These are phyloP conservation scores for Cyclotella choctawhatcheeana DNA, from an alignment of 108 stramenopile genomes.

Conservation along the genomic window DNA sequence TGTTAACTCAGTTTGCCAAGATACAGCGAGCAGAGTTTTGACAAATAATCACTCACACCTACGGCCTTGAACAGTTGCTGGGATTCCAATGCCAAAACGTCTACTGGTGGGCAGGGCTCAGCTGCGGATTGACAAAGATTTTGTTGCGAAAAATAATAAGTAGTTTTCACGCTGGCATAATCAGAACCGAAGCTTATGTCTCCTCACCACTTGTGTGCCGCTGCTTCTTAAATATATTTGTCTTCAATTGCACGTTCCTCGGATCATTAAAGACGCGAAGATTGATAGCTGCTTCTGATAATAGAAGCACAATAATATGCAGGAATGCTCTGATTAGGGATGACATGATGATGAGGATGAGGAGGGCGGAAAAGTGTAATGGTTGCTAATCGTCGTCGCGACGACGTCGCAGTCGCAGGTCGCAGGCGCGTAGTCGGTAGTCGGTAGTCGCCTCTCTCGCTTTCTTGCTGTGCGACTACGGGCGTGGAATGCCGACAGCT, in stretches of 20 bases:
- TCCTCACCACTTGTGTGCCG: slow-evolving; percentile 14
- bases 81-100: slow-evolving; percentile 1
- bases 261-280: slow-evolving; percentile 7
- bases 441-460: too few relatives aligned
- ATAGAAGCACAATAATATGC: neutral
- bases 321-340: neutral
- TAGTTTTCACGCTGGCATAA: too few relatives aligned
- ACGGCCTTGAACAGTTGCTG: slow-evolving; percentile 4
- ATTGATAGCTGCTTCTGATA: slow-evolving; percentile 13
- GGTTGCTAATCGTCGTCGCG: too few relatives aligned
- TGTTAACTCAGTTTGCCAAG: neutral
- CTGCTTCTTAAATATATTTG: neutral
- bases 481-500: too few relatives aligned
- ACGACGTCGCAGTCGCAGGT: too few relatives aligned
- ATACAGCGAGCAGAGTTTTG: neutral
- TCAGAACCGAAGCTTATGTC: too few relatives aligned
- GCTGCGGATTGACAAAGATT: neutral
- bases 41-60: slow-evolving; percentile 2
- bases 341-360: neutral
- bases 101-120: slow-evolving; percentile 6
- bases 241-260: neutral
- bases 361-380: too few relatives aligned
- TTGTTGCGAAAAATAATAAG: too few relatives aligned
- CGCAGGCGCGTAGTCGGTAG: too few relatives aligned
- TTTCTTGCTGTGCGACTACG: too few relatives aligned